Base-by-base conservation (phyloP, 495 filamentous ascomycete species). In the Penicillium canariense region DNA sequence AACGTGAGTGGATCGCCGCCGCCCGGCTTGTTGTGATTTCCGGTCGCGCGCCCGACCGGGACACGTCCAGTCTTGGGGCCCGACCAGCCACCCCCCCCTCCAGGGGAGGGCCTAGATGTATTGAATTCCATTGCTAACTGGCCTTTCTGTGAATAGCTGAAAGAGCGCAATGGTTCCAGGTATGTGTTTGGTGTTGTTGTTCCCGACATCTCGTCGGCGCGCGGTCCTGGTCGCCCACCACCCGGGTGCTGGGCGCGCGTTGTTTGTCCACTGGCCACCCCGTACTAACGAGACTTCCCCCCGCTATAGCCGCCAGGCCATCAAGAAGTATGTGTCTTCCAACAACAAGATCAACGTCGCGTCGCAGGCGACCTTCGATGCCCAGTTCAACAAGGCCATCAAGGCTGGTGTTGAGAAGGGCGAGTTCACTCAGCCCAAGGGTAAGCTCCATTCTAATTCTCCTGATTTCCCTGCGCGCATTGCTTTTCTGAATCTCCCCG, bases 291-390 rank as follows among this genome's bases (percentile, higher is more conserved):
- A n/a, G 25, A 32, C 20, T 52, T 57, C 26, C 31, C 34, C 42
- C 30, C 23, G 42, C 43, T 11, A 64, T 68, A 98, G 94, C 77
- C 95, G 94, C 61, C 87, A 92, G 72, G 88, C 89, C 25, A 85
- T 99, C 70, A 97, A 97, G 88, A 97, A 99, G 75, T 99, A 97
- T 78, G 89, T 99, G 66, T 82, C 83, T 72, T 85, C 88, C 63
- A 97, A 99, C 87, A 96, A 97, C 84, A 88, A 86, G 69, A 83
- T 95, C 71, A 72, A 76, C 58, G 79, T 77, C 52, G 82, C 84
- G 48, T 81, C 77, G 30, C 84, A 87, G 63, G 78, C 77, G 43
- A 84, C 84, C 68, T 97, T 97, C 71, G 92, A 94, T 69, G 81
- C 83, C 58, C 86, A 93, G 63, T 91, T 99, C 84, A 97, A 96